A percentile compares a stretch with the other conserved stretches of the same genome.
Conservation (phyloP, 495 filamentous ascomycete species). For the Penicillium cataractarum region DNA sequence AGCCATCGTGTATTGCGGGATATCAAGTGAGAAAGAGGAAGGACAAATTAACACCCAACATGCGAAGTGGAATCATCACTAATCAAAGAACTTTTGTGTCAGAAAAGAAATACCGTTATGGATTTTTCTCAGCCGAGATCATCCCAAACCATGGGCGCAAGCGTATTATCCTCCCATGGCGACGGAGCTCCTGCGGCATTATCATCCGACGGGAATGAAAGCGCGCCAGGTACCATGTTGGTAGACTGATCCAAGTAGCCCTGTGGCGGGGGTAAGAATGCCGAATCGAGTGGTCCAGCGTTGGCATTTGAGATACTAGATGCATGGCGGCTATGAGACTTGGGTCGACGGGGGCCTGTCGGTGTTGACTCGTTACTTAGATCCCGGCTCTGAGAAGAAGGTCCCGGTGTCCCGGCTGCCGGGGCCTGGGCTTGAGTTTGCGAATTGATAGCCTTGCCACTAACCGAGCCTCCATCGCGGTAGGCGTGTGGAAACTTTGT, state of each 20-base stretch:
- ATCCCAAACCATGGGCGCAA: slow-evolving; percentile 52
- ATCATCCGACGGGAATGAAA: slow-evolving; percentile 44
- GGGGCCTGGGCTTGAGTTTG: slow-evolving; percentile 3
- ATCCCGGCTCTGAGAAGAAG: slow-evolving; percentile 13
- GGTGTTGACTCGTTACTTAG: slow-evolving; percentile 20
- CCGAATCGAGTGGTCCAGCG: slow-evolving; percentile 31
- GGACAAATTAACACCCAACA: slow-evolving; percentile 12
- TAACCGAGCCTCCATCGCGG: slow-evolving; percentile 53
- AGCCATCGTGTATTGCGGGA: slow-evolving; percentile 38
- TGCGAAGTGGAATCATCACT: background rate
- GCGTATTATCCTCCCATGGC: slow-evolving; percentile 47
- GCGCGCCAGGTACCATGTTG: slow-evolving; percentile 17
- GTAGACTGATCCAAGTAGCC: slow-evolving; percentile 28
- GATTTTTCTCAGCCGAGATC: slow-evolving; percentile 30
- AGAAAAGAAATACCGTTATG: background rate
- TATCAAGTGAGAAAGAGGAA: slow-evolving; percentile 22
- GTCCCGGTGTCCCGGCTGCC: slow-evolving; percentile 10
- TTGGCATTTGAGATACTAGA: slow-evolving; percentile 22
- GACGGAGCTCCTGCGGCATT: slow-evolving; percentile 26
- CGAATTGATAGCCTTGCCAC: slow-evolving; percentile 30
- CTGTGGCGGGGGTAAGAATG: slow-evolving; percentile 39
- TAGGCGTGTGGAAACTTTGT: slow-evolving; percentile 80
- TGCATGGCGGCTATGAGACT: slow-evolving; percentile 21
- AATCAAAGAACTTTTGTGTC: background rate
- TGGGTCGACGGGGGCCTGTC: slow-evolving; percentile 14